Percentiles rank a stretch among this genome's conserved stretches.
These are phyloP conservation scores for Vanrija humicola DNA, from an alignment of 1,284 basidiomycete species.

Conservation along the genomic window DNA sequence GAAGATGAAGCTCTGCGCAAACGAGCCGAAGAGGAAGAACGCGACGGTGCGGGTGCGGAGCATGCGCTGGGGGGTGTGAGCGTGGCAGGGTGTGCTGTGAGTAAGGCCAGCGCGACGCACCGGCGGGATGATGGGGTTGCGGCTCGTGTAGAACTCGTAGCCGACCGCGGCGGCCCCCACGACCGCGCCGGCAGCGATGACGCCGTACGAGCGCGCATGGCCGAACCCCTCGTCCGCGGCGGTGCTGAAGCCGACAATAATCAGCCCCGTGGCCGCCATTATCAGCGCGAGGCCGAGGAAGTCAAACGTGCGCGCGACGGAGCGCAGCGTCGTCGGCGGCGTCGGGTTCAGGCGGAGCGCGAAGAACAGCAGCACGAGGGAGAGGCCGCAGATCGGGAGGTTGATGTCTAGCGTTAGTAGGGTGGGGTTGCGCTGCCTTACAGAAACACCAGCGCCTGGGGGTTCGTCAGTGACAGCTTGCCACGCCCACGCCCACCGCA, in stretches of 20 bases:
- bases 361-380: conserved; percentile 67
- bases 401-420: conserved; percentile 14
- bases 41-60: conserved; percentile 39
- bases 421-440: conserved; percentile 4
- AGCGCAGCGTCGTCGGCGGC: conserved; percentile 6
- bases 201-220: conserved; percentile 61
- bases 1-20: conserved; percentile 36
- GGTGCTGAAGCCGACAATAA: conserved; percentile 66
- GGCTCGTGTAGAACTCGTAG: conserved; percentile 64
- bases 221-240: conserved; percentile 30
- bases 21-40: conserved; percentile 34
- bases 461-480: too few species aligned
- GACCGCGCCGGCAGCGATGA: conserved; percentile 61
- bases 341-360: conserved; percentile 70
- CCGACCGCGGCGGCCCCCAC: conserved; percentile 57
- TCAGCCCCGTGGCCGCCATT: conserved; percentile 64
- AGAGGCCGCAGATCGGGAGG: conserved; percentile 50
- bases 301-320: conserved; percentile 26
- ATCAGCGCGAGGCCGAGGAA: conserved; percentile 53
- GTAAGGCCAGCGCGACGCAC: too few species aligned
- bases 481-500: too few species aligned
- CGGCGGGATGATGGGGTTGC: conserved; percentile 63
- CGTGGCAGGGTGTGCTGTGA: too few species aligned
- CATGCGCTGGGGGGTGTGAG: conserved; percentile 17
- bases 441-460: conserved; percentile 28